Conservation (phyloP, 2,329 filamentous ascomycete species). For the Moelleriella libera region DNA sequence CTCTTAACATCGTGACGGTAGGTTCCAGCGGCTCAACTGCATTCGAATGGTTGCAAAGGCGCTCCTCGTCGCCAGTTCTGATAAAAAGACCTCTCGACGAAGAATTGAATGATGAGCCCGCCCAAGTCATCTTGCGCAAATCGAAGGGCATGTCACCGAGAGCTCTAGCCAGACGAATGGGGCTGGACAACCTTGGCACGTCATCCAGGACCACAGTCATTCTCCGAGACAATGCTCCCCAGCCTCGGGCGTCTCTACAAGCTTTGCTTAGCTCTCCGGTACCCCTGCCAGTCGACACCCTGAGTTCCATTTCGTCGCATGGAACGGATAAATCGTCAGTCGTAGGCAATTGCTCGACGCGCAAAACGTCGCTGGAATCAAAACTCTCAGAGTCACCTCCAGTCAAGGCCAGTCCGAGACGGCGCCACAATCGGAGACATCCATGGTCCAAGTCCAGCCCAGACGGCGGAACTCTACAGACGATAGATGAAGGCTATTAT, state of each 20-base stretch:
- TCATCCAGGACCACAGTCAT: constrained; percentile 15
- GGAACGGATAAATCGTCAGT: constrained; percentile 12
- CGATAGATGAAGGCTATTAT: constrained; percentile 17
- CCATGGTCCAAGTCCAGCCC: constrained; percentile 22
- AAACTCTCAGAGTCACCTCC: constrained; percentile 8
- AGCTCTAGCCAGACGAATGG: constrained; percentile 13
- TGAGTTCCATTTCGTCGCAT: constrained; percentile 14
- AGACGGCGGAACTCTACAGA: constrained; percentile 17
- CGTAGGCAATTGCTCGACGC: constrained; percentile 12
- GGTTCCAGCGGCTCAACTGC: constrained; percentile 11
- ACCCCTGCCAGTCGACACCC: constrained; percentile 8
- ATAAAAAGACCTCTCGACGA: background rate
- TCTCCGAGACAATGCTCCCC: constrained; percentile 9
- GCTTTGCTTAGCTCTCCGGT: constrained; percentile 7
- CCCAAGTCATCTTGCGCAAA: constrained; percentile 3
- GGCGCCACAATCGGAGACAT: constrained; percentile 14
- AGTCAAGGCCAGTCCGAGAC: constrained; percentile 9
- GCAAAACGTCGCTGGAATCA: constrained; percentile 21
- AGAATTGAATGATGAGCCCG: background rate
- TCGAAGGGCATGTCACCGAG: constrained; percentile 9
- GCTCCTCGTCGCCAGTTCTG: constrained; percentile 1
- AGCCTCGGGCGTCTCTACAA: constrained; percentile 13
- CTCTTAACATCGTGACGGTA: constrained; percentile 2
- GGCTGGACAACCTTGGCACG: constrained; percentile 10
- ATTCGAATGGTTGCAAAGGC: constrained; percentile 4